Evolutionary conservation across 2,329 filamentous ascomycete species (phyloP), one percentile per base, ranked within the genome.

Genomic region (Raffaelea deltoideospora): DNA sequence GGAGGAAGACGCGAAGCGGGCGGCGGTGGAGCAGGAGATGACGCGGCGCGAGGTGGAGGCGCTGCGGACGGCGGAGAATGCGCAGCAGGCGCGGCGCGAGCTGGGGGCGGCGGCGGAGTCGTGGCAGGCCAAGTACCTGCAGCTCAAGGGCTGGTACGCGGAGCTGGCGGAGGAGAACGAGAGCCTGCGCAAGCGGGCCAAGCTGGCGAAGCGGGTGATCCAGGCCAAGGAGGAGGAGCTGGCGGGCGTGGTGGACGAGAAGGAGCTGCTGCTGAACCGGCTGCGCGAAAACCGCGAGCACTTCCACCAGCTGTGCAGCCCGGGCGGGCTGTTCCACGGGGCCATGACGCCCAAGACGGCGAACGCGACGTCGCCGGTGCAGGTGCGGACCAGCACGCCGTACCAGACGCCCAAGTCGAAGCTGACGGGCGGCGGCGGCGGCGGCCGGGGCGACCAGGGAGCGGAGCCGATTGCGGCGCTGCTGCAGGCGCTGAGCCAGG

Each of bases 251-350:
- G 56, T 64, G 3, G 84, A 93, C 48, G 80, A 90, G 50, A 81
- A 85, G 38, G 67, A 76, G 28, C 69, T 83, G 53, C 65, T 95
- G 35, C 72, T 87, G 40, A 82, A 77, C 43, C 78, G 88, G 17
- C 93, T 96, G 44, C 75, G 81, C 30, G 84, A 93, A 53, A 94
- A 94, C 51, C 69, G 88, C 43, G 82, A 92, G 51, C 86, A 93
- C 50, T 76, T 93, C 48, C 81, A 83, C 40, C 69, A 71, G 50
- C 71, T 93, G 34, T 78, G 81, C 49, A 79, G 82, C 47, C 81
- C 83, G 2, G 79, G 80, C 13, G 76, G 73, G 35, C 71, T 73
- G 24, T 76, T 76, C 38, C 70, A 80, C 41, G 61, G 70, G 40
- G 65, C 74, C 40, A 58, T 77, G 41, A 76, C 72, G 3, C 75